Evolutionary conservation across 106 monocot genomes (phyloP), one percentile per base, ranked within the genome.

Genomic region (Hemerocallis citrina): DNA sequence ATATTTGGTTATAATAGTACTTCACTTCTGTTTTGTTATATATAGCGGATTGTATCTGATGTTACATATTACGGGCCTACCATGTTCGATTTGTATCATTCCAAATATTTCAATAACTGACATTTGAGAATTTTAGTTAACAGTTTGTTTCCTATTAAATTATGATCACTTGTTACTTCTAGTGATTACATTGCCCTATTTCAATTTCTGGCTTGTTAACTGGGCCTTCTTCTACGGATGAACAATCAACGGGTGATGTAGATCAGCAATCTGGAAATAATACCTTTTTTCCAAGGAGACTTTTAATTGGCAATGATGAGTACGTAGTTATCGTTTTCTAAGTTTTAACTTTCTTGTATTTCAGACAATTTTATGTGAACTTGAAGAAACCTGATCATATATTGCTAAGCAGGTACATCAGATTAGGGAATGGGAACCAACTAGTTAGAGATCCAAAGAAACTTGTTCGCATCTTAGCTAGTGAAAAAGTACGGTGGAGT

Each of bases 401-500:
- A 12, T 34, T 65, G n/a, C 19, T 64, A 3, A 70, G 40, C 81
- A 98, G 98, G 66, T 98, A 98, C 73, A 51, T 96, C 57, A 72
- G 79, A 21, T 59, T 82, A 54, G 92, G 83, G 51, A 92, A 82
- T 65, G 92, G 98, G 44, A 92, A 91, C 55, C 61, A 90, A 66
- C 86, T 96, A 61, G 79, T 96, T 45, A 80, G 96, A 74, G 91
- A 98, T 68, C 84, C 98, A 55, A 98, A 98, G 69, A 92, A 85
- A 70, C 77, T 88, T 66, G 66, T 88, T 42, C 98, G 88, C 46
- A 88, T 88, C 6, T 50, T 98, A 61, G 98, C 98, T 37, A 92
- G 77, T 82, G 91, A 98, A 67, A 98, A 98, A 74, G 77, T 98
- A 59, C 78, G 92, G 29, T 92, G 98, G 88, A 98, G 98, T 74